These are phyloP conservation scores for Monosporozyma yasuniensis DNA, from an alignment of 805 yeast genomes.

Conservation along the genomic window DNA sequence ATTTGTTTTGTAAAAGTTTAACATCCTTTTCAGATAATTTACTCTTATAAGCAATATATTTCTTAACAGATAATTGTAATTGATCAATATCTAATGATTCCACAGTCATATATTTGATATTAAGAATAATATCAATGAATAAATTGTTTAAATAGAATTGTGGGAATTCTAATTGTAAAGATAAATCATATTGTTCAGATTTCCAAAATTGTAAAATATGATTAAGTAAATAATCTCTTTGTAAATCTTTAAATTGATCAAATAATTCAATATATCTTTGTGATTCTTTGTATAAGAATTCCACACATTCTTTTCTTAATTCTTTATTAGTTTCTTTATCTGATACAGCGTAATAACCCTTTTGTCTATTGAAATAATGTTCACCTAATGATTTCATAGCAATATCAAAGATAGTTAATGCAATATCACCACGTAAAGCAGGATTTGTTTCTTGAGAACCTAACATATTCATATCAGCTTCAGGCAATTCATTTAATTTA, in stretches of 20 bases:
- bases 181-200: constrained; percentile 31
- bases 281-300: constrained; percentile 34
- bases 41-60: constrained; percentile 51
- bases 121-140: constrained; percentile 51
- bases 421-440: constrained; percentile 65
- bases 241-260: constrained; percentile 60
- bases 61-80: constrained; percentile 63
- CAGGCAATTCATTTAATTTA: constrained; percentile 68
- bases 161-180: constrained; percentile 18
- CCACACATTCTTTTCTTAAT: constrained; percentile 18
- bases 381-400: constrained; percentile 42
- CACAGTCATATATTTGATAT: constrained; percentile 46
- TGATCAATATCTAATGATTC: constrained; percentile 39
- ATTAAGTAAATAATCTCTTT: constrained; percentile 54
- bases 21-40: constrained; percentile 33
- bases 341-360: constrained; percentile 25
- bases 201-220: constrained; percentile 54
- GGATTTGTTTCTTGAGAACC: constrained; percentile 83
- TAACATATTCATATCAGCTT: constrained; percentile 73
- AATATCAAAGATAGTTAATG: constrained; percentile 60
- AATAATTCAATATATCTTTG: constrained; percentile 47
- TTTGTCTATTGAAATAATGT: constrained; percentile 24
- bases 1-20: constrained; percentile 30
- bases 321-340: constrained; percentile 31
- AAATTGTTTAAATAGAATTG: constrained; percentile 34